A percentile compares a stretch with the other conserved stretches of the same genome.
These are phyloP conservation scores for Saussurea involucrata DNA, from an alignment of 129 eudicot species.

Conservation along the genomic window DNA sequence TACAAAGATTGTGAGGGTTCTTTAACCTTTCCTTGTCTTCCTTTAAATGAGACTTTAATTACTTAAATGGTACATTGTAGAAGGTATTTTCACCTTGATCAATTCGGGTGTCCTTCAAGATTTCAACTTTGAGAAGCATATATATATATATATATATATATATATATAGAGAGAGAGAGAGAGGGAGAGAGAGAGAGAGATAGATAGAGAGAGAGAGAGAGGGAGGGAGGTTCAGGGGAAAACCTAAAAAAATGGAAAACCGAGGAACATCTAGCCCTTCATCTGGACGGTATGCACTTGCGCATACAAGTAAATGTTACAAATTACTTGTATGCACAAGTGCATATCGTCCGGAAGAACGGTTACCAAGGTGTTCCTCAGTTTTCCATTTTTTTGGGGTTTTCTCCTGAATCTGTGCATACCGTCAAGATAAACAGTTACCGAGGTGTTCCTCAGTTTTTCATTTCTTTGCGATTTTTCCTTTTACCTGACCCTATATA, in stretches of 20 bases:
- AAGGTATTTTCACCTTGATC: not conserved
- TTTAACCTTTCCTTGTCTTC: slow-evolving; percentile 16
- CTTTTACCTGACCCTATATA: not conserved
- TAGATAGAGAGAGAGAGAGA: too few relatives aligned
- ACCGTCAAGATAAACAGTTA: not conserved
- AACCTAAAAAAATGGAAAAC: not conserved
- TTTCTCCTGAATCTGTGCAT: too few relatives aligned
- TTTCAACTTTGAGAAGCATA: not conserved
- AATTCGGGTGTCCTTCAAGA: not conserved
- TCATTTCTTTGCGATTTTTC: not conserved
- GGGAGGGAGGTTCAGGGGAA: not conserved
- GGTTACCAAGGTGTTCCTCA: too few relatives aligned
- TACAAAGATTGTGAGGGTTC: slow-evolving; percentile 73
- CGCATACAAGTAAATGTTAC: not conserved
- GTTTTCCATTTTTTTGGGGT: too few relatives aligned
- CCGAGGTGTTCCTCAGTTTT: not conserved
- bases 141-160: not conserved
- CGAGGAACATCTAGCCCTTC: not conserved
- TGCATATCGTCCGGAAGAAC: too few relatives aligned
- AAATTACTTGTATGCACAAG: not conserved
- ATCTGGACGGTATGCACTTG: not conserved
- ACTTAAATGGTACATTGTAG: not conserved
- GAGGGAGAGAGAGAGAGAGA: too few relatives aligned
- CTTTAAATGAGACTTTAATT: not conserved
- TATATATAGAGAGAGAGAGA: too few relatives aligned